Base-by-base conservation (phyloP, 768 basidiomycete species). In the Gelatoporia subvermispora region DNA sequence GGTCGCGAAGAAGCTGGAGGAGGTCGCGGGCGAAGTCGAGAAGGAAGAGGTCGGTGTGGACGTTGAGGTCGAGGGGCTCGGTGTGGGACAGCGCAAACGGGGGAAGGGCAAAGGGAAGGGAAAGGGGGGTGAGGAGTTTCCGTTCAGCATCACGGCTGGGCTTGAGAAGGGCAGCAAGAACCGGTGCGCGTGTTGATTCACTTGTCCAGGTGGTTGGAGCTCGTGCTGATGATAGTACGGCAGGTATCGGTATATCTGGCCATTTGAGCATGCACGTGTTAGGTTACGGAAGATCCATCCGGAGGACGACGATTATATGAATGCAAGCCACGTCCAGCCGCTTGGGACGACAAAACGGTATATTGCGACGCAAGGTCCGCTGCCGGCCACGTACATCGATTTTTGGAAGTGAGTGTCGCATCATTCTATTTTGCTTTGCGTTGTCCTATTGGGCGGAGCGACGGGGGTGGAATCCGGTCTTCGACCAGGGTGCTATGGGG, bases 221-320 rank as follows among this genome's bases (percentile, higher is more conserved):
- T 15, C 41, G 10, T 44, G 18, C 23, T 20, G 18, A 17, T 35
- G 20, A 48, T 17, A 15, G 16, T 34, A 8, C 20, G 37, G n/a
- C 53, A 93, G 92, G 53, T 98, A 96, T 69, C 85, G 87, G 50
- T 88, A 98, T 63, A 96, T 98, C 49, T 98, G 93, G 91, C 95
- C 95, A 0, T 97, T 93, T 55, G 93, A 95, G 61, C 92, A 94
- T 60, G 87, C 94, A 18, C 84, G 95, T 35, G 93, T 97, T 3
- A 77, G 85, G 41, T 72, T 97, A 45, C 71, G 75, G 25, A 58
- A 59, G 48, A 21, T 43, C 16, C 55, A 48, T 25, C 56, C 61
- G n/a, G 58, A 60, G 11, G 62, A 78, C 36, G 85, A 86, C 54
- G 94, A 97, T 64, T 97, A 97, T 64, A 84, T 97, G 65, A 97